These are phyloP conservation scores for Sugiyamaella neomexicana DNA, from an alignment of 1,139 yeast genomes.

Conservation along the genomic window DNA sequence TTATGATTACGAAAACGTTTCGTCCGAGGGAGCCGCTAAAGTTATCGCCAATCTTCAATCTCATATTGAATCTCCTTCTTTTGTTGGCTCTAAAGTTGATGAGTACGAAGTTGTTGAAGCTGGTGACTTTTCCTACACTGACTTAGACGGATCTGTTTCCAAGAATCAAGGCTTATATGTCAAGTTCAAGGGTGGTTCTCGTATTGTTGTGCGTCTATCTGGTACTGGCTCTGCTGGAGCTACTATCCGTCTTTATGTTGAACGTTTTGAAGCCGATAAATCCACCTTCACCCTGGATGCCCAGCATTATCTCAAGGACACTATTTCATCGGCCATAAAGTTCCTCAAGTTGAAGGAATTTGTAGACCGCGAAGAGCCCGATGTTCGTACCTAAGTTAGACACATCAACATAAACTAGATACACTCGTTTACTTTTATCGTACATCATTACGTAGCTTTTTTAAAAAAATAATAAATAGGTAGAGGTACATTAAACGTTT, in stretches of 20 bases:
- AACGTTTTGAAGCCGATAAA: conserved; percentile 69
- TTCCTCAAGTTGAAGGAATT: conserved; percentile 71
- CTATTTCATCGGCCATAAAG: conserved; percentile 61
- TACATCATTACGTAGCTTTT: too few species aligned
- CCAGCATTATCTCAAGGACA: conserved; percentile 66
- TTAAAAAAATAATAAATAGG: neutral
- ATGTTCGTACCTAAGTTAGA: conserved; percentile 82
- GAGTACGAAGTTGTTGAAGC: conserved; percentile 64
- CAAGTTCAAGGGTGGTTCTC: conserved; percentile 76
- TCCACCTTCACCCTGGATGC: conserved; percentile 54
- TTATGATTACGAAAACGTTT: conserved; percentile 87
- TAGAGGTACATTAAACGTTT: too few species aligned
- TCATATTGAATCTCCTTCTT: conserved; percentile 45
- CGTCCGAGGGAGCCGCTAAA: conserved; percentile 70
- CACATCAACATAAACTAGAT: neutral
- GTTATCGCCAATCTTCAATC: conserved; percentile 60
- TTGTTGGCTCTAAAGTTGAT: conserved; percentile 50
- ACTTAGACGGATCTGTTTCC: conserved; percentile 90
- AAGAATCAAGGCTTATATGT: conserved; percentile 89
- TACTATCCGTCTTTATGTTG: conserved; percentile 89
- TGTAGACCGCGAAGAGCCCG: conserved; percentile 84
- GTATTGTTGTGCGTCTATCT: conserved; percentile 87
- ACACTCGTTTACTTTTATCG: neutral
- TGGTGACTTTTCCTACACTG: conserved; percentile 90
- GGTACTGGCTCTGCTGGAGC: conserved; percentile 99